phyloP scores from a whole-genome alignment of 768 basidiomycete genomes.

The Hygrophoropsis aurantiaca region DNA sequence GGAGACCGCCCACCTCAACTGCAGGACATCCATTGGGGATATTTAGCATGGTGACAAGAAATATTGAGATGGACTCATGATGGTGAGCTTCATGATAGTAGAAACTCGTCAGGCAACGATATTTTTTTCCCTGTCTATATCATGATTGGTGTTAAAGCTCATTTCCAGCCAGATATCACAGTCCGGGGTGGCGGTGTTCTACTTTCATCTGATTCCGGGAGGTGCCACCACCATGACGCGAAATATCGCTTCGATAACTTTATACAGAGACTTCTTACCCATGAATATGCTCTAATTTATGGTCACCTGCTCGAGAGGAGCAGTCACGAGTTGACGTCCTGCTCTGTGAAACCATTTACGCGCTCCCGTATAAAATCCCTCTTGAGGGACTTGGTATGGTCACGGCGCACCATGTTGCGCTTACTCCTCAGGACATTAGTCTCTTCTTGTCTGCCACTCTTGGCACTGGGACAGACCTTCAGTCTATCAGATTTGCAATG shows the following conservation, averaged over 20 bases:
- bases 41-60: too few relatives aligned
- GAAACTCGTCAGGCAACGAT: background rate
- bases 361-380: background rate
- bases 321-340: background rate
- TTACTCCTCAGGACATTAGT: background rate
- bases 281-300: background rate
- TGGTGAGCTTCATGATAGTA: too few relatives aligned
- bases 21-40: too few relatives aligned
- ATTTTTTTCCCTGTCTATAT: background rate
- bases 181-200: background rate
- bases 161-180: background rate
- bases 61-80: too few relatives aligned
- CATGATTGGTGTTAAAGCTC: background rate
- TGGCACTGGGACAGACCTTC: constrained; percentile 27
- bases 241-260: background rate
- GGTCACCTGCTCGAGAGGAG: constrained; percentile 1
- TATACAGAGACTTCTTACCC: background rate
- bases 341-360: background rate
- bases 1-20: too few relatives aligned
- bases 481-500: constrained; percentile 48
- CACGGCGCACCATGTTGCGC: constrained; percentile 5
- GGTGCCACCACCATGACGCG: background rate
- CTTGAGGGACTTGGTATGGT: background rate
- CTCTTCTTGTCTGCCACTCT: constrained; percentile 10
- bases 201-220: background rate